Evolutionary conservation across 2,329 filamentous ascomycete genomes (phyloP).

Genomic region (Pseudogymnoascus sp.): DNA sequence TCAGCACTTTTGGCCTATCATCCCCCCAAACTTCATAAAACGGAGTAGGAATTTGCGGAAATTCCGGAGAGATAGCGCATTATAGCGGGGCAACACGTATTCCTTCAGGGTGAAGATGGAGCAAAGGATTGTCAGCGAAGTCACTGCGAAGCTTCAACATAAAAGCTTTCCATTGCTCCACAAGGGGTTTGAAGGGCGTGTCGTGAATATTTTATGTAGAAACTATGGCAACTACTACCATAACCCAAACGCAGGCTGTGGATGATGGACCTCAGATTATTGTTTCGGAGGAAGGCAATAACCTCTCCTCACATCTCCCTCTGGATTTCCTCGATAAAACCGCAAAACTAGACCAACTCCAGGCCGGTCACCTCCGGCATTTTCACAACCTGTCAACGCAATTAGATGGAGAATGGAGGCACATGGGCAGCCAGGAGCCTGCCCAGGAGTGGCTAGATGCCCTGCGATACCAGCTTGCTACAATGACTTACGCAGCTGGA

Average conservation of each 20-base stretch:
- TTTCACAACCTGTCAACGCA: conserved; percentile 30
- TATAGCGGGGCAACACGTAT: neutral
- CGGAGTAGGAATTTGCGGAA: neutral
- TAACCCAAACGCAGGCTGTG: neutral
- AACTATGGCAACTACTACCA: neutral
- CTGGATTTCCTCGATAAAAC: neutral
- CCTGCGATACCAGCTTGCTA: conserved; percentile 17
- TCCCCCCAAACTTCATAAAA: neutral
- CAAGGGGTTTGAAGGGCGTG: neutral
- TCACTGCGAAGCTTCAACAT: neutral
- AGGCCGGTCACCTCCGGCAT: conserved; percentile 31
- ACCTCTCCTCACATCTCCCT: neutral
- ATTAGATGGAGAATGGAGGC: conserved; percentile 25
- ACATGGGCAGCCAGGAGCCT: conserved; percentile 30
- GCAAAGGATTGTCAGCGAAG: neutral
- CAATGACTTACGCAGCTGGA: conserved; percentile 32
- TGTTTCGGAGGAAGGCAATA: neutral
- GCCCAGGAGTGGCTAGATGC: conserved; percentile 29
- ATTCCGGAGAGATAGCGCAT: neutral
- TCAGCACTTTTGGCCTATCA: neutral
- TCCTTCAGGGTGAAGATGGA: neutral
- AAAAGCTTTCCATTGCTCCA: neutral
- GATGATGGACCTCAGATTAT: neutral
- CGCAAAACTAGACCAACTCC: conserved; percentile 18
- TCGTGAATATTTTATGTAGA: neutral